Evolutionary conservation across 306 rosid species (phyloP).

Genomic region (Hylodesmum podocarpum): DNA sequence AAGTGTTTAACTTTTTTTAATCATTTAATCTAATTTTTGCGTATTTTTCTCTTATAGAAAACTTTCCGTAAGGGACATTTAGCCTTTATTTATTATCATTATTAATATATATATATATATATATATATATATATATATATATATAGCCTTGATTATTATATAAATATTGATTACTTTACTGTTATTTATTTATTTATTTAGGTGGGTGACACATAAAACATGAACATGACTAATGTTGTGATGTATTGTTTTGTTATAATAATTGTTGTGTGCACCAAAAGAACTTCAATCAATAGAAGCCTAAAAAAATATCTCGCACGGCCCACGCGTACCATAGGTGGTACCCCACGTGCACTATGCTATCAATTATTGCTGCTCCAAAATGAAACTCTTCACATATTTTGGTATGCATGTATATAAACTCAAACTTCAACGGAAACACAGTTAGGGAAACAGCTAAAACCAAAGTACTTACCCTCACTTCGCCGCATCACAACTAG

Average conservation of each 20-base stretch:
- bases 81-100: too few relatives aligned
- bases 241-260: not conserved
- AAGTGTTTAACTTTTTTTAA: too few relatives aligned
- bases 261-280: not conserved
- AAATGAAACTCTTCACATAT: not conserved
- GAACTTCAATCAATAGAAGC: not conserved
- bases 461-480: not conserved
- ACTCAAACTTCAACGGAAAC: not conserved
- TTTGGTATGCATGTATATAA: not conserved
- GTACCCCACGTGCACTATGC: not conserved
- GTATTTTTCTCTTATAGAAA: too few relatives aligned
- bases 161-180: too few relatives aligned
- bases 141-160: too few relatives aligned
- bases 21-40: too few relatives aligned
- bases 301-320: not conserved
- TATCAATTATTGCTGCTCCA: not conserved
- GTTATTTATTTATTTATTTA: too few relatives aligned
- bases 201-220: too few relatives aligned
- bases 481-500: slow-evolving; percentile 36
- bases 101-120: too few relatives aligned
- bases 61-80: too few relatives aligned
- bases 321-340: not conserved
- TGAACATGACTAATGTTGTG: not conserved
- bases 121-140: too few relatives aligned
- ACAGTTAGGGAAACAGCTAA: not conserved